Evolutionary conservation across 2,329 filamentous ascomycete species (phyloP).

Genomic region (Claviceps cyperi): DNA sequence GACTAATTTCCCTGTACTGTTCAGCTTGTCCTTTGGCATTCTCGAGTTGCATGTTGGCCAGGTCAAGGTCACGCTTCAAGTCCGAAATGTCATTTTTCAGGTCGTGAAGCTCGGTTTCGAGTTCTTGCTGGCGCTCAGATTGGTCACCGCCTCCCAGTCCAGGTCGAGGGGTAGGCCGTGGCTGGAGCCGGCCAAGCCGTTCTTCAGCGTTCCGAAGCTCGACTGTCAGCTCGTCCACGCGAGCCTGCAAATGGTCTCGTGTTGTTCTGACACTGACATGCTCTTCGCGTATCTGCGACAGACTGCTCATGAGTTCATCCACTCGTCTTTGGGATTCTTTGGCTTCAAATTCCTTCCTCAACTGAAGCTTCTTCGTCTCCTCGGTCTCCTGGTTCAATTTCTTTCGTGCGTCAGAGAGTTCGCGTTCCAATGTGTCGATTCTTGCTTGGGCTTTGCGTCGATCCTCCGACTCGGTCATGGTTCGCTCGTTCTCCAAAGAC

Average conservation of each 20-base stretch:
- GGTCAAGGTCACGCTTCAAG: constrained; percentile 72
- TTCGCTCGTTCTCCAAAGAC: constrained; percentile 81
- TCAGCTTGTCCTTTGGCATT: constrained; percentile 69
- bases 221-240: constrained; percentile 78
- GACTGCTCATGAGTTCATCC: constrained; percentile 71
- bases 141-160: constrained; percentile 28
- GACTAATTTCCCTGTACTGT: constrained; percentile 78
- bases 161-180: constrained; percentile 54
- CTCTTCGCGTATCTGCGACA: constrained; percentile 74
- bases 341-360: constrained; percentile 81
- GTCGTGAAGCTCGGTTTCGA: constrained; percentile 57
- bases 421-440: constrained; percentile 64
- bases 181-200: constrained; percentile 65
- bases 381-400: constrained; percentile 74
- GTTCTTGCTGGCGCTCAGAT: constrained; percentile 32
- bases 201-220: constrained; percentile 85
- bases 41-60: constrained; percentile 67
- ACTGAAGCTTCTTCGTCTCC: constrained; percentile 65
- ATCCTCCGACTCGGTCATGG: constrained; percentile 67
- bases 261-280: constrained; percentile 74
- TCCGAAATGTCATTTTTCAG: constrained; percentile 72
- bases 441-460: constrained; percentile 66
- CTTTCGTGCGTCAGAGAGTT: constrained; percentile 64
- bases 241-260: constrained; percentile 74
- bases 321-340: constrained; percentile 83